Evolutionary conservation across 208 protist genomes (phyloP).

Genomic region (Crithidia acanthocephali): DNA sequence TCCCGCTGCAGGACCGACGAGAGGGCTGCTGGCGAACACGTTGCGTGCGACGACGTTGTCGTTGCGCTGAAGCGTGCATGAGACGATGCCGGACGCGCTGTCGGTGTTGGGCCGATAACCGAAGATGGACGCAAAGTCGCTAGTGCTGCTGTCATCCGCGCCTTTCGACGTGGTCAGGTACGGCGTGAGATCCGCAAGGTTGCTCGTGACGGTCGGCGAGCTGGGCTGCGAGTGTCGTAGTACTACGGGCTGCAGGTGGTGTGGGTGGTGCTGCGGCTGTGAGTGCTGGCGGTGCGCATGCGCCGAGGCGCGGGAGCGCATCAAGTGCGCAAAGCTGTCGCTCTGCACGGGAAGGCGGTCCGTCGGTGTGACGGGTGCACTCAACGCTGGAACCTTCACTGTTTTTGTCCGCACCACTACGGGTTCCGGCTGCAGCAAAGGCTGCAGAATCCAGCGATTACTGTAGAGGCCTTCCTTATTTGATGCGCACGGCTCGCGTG

Average conservation of each 20-base stretch:
- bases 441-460: conserved; percentile 5
- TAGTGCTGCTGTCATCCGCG: neutral
- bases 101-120: neutral
- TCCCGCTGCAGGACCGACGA: no score
- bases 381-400: neutral
- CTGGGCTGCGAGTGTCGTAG: no score
- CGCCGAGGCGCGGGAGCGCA: neutral
- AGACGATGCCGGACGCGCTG: neutral
- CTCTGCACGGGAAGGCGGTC: neutral
- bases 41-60: neutral
- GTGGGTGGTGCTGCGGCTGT: neutral
- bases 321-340: no score
- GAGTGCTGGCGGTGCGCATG: neutral
- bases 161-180: no score
- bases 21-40: neutral
- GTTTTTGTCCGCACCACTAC: neutral
- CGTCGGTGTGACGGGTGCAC: neutral
- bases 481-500: neutral
- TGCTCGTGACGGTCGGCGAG: no score
- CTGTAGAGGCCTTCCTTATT: neutral
- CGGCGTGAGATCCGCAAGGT: no score
- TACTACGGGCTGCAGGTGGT: neutral
- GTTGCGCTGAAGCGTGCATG: neutral
- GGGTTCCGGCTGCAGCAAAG: neutral
- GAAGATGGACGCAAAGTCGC: neutral